A percentile compares a stretch with the other conserved stretches of the same genome.
Evolutionary conservation across 805 yeast species (phyloP).

Genomic region (Lipomyces sp.): DNA sequence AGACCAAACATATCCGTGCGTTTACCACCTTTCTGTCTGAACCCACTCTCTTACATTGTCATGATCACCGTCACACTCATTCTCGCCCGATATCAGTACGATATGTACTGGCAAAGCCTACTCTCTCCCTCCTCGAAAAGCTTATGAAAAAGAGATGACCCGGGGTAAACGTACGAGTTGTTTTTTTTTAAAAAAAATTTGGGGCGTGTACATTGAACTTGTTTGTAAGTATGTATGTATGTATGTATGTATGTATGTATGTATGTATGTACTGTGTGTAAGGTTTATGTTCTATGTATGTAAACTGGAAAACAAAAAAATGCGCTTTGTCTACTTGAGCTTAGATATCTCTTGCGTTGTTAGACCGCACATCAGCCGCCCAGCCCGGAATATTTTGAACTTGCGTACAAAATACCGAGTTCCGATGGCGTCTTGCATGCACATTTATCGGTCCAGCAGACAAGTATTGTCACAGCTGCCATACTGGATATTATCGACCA

Average conservation of each 20-base stretch:
- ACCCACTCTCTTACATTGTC: background rate
- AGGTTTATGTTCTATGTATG: background rate
- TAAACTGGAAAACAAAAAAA: background rate
- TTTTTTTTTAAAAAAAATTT: background rate
- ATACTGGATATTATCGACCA: too few species aligned
- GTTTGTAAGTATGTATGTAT: background rate
- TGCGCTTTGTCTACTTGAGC: background rate
- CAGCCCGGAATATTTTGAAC: too few species aligned
- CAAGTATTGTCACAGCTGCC: too few species aligned
- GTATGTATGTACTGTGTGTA: background rate
- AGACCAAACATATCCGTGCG: background rate
- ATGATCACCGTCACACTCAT: background rate
- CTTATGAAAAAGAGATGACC: background rate
- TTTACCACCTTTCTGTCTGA: background rate
- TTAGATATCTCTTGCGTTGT: too few species aligned
- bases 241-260: background rate
- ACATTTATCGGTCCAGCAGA: too few species aligned
- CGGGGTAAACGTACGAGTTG: background rate
- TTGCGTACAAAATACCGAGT: too few species aligned
- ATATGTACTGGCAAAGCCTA: background rate
- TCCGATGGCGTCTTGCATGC: too few species aligned
- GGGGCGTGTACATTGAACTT: background rate
- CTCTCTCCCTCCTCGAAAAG: background rate
- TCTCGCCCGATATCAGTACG: background rate
- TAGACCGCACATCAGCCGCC: too few species aligned